Evolutionary conservation across 2,329 filamentous ascomycete species (phyloP), one percentile per base, ranked within the genome.

Genomic region (Fusarium foetens): DNA sequence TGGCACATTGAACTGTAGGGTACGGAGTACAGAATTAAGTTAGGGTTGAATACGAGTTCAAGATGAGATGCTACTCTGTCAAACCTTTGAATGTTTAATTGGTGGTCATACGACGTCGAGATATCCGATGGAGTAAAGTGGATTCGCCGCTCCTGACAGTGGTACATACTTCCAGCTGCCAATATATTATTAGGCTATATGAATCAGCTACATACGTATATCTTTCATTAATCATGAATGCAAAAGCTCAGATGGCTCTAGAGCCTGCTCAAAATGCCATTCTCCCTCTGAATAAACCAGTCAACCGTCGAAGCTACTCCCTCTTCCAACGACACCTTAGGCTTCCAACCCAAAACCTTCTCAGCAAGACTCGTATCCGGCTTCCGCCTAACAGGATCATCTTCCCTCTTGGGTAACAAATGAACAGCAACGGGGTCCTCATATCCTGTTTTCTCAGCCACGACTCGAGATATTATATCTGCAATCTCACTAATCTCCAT

Each of bases 271-370:
- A 36, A 54, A n/a, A 71, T 55, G 2, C 49, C 53, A 2, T 53
- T 54, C 16, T 72, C 58, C 7, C 54, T 63, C 3, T 71, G 45
- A 5, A 74, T 71, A 17, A 74, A 74, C 72, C 72, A 74, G 6
- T 74, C 72, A 10, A 74, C 58, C 2, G 72, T 74, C 1, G 31
- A 27, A 31, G 70, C 52, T 2, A 74, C 61, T 1, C 72, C 72
- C 1, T 74, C 72, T 17, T 75, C 59, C 3, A 74, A 17, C 2
- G 60, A 27, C 0, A 74, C 54, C 13, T 31, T 58, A 1, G 72
- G 72, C 17, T 52, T 64, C 69, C 70, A 75, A 0, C 66, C 69
- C 14, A 74, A 36, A 4, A 68, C 60, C 9, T 19, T 48, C 14
- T 60, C 49, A 1, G 72, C 72, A 14, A 74, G 60, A 1, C 33